Base-by-base conservation (phyloP, 768 basidiomycete species). In the Macrocybe gigantea region DNA sequence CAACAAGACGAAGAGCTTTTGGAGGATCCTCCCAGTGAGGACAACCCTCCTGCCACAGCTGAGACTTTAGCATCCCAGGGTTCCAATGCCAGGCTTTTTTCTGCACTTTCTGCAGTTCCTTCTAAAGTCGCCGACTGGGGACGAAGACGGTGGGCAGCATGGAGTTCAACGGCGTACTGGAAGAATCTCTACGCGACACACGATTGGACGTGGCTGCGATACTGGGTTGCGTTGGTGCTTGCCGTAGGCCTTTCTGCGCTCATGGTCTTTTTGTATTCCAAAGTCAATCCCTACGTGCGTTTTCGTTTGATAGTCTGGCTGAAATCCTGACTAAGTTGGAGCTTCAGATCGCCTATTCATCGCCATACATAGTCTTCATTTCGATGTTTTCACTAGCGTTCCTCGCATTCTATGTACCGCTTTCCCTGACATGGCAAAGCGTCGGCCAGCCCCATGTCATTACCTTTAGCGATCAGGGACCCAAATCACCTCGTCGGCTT, bases 201-300 rank as follows among this genome's bases (percentile, higher is more conserved):
- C 29, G 42, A 45, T 51, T 34, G 54, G 39, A 68, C 64, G 38
- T 81, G 80, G 65, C 65, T 70, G 15, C 78, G 79, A 47, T 83
- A 88, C 58, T 88, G 84, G 79, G 54, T 82, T 1, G 73, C 82
- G 1, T 54, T 87, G 35, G 40, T 72, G 6, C 53, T 82, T 8
- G 66, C 71, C 1, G 53, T 73, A 2, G 72, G 63, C 6, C 53
- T 77, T 2, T 78, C 85, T 52, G 66, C 61, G 1, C 67, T 70
- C 1, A 64, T 88, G 5, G 67, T 79, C 2, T 57, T 69, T 40
- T 69, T 69, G 3, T 82, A 76, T 52, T 54, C 78, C 14, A 65
- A 72, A 38, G 40, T 84, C 38, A 88, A 87, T 59, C 79, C 82
- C 31, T 82, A 78, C 52, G 85, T 87, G 56, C 56, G 82, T 65